Evolutionary conservation across 768 basidiomycete genomes (phyloP).

Genomic region (Lepiota brunneoincarnata): DNA sequence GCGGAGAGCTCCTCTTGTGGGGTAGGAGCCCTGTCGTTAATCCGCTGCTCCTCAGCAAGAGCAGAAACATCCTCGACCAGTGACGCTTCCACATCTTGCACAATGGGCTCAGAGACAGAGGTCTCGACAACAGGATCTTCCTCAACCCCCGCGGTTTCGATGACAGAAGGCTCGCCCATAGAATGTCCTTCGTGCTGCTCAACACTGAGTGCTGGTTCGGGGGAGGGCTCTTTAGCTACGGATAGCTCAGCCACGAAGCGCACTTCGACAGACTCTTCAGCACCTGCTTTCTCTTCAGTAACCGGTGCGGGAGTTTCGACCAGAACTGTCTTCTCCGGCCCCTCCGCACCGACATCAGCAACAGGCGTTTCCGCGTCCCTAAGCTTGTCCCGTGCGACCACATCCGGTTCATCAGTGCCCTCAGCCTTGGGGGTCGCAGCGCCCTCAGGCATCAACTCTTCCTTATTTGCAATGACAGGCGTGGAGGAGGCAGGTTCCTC

Average conservation of each 20-base stretch:
- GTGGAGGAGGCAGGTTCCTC: neutral
- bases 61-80: neutral
- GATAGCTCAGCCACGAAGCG: neutral
- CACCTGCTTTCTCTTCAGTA: neutral
- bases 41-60: neutral
- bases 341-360: no score
- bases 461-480: neutral
- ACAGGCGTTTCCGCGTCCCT: no score
- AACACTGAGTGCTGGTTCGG: no score
- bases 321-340: no score
- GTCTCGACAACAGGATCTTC: neutral
- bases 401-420: no score
- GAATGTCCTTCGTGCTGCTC: no score
- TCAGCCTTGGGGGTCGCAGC: conserved; percentile 3
- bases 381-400: neutral
- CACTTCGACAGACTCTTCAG: neutral
- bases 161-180: no score
- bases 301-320: no score
- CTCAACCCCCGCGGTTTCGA: neutral
- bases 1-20: no score
- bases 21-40: neutral
- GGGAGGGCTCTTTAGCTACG: no score
- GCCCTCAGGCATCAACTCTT: neutral
- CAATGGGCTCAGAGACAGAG: neutral
- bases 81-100: neutral